Conservation (phyloP, 2,329 filamentous ascomycete species). For the Paraphaeosphaeria minitans region DNA sequence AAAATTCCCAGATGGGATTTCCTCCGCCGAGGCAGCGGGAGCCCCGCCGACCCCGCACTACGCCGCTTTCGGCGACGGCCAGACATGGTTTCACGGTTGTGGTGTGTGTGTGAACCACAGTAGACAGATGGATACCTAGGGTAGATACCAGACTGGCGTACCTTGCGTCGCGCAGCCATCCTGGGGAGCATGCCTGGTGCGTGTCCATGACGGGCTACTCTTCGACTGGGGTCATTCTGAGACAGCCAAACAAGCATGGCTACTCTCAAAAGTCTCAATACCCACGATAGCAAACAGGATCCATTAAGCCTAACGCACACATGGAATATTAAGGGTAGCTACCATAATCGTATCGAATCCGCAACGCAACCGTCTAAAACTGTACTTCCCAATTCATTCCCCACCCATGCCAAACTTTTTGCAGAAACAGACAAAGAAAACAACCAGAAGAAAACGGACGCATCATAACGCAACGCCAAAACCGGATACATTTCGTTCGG, state of each 20-base stretch:
- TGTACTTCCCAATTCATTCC: too few species aligned
- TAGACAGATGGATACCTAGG: too few species aligned
- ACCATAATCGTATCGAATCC: constrained; percentile 1
- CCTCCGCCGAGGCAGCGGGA: not conserved
- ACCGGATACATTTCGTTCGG: constrained; percentile 5
- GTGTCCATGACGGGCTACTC: too few species aligned
- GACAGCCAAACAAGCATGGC: too few species aligned
- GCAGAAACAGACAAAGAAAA: not conserved
- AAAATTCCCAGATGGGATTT: constrained; percentile 2
- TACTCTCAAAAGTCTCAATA: too few species aligned
- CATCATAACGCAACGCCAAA: constrained; percentile 2
- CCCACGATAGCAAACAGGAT: too few species aligned
- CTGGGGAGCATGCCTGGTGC: too few species aligned
- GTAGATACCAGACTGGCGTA: not conserved
- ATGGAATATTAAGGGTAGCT: not conserved
- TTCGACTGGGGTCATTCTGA: too few species aligned
- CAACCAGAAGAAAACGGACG: not conserved
- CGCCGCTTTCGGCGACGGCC: not conserved
- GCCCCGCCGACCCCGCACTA: constrained; percentile 10
- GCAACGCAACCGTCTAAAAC: constrained; percentile 4
- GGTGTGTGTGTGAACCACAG: not conserved
- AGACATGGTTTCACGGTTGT: not conserved
- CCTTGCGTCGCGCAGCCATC: not conserved
- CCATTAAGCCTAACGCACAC: too few species aligned
- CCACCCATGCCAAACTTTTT: not conserved